Evolutionary conservation across 2,329 filamentous ascomycete genomes (phyloP).

Genomic region (Ceratocystiopsis sp.): DNA sequence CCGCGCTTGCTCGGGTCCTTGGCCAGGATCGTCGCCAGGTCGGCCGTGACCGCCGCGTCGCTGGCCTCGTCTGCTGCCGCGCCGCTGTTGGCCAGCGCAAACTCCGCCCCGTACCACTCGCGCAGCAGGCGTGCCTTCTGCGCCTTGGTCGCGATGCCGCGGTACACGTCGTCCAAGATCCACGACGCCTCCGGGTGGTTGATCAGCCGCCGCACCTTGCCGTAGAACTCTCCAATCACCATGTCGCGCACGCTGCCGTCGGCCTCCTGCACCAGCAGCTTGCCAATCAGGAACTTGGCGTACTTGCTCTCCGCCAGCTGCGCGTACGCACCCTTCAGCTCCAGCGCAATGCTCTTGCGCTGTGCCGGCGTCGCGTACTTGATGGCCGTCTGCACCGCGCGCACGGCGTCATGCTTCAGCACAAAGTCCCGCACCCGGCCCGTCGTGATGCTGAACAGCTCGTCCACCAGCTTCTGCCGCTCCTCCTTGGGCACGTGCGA

Average conservation of each 20-base stretch:
- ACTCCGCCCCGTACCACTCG: slow-evolving; percentile 95
- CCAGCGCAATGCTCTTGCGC: slow-evolving; percentile 68
- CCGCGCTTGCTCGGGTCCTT: slow-evolving; percentile 69
- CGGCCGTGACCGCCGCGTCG: slow-evolving; percentile 34
- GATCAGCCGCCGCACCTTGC: slow-evolving; percentile 79
- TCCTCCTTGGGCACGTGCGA: slow-evolving; percentile 85
- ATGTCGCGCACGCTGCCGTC: slow-evolving; percentile 74
- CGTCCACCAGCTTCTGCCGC: slow-evolving; percentile 67
- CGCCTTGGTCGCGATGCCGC: slow-evolving; percentile 65
- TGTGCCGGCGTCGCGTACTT: slow-evolving; percentile 85
- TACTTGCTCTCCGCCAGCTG: slow-evolving; percentile 87
- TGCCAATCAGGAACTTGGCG: slow-evolving; percentile 92
- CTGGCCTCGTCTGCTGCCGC: slow-evolving; percentile 23
- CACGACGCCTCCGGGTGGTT: slow-evolving; percentile 93
- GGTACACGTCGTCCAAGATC: slow-evolving; percentile 95
- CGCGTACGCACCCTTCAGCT: slow-evolving; percentile 71
- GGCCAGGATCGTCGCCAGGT: slow-evolving; percentile 59
- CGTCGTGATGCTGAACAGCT: slow-evolving; percentile 82
- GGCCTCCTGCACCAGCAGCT: slow-evolving; percentile 72
- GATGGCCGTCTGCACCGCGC: slow-evolving; percentile 88
- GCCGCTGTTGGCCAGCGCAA: slow-evolving; percentile 45
- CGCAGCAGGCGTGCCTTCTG: slow-evolving; percentile 75
- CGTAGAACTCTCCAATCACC: slow-evolving; percentile 89
- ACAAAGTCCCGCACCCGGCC: slow-evolving; percentile 89
- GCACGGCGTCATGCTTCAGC: slow-evolving; percentile 95